Evolutionary conservation across 305 asterid genomes (phyloP), one percentile per base, ranked within the genome.

Genomic region (Withania somnifera): DNA sequence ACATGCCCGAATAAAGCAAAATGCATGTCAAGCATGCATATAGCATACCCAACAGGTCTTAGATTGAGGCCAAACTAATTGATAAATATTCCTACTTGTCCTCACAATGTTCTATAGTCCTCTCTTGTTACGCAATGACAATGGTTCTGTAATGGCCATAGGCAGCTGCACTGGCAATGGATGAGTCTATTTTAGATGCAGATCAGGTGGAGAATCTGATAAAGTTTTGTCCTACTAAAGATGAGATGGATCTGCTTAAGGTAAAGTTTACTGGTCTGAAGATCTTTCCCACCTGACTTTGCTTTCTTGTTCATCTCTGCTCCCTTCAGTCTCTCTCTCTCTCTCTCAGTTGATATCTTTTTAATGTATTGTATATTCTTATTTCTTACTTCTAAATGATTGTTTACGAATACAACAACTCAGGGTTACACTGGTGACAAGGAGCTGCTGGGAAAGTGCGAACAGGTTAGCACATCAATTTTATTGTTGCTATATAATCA

Each of bases 91-190:
- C 79, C 26, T 47, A 17, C 79, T 73, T 73, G 11, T 20, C 54
- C 54, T 68, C 54, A 0, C 2, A 19, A 40, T 40, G 79, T 73
- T 28, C 26, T 47, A 6, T 53, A 17, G 53, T 51, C 76, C 15
- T n/a, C 9, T 20, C 60, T 50, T 22, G 24, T 83, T 42, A 20
- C 20, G 30, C 51, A 38, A 42, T 79, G 79, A 60, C 58, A 8
- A 15, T 64, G 60, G 54, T 61, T 77, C 82, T 84, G 86, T 52
- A 77, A 79, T 83, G 69, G 86, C 83, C 36, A 81, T 89, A 95
- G 99, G 95, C 98, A 86, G 98, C 99, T 80, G 97, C 94, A 78
- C 93, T 95, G 61, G 98, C 98, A 78, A 93, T 95, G 99, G 99
- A 95, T 91, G 98, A 90, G 86, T 86, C 97, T 80, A 87, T 95